phyloP scores from a whole-genome alignment of 305 asterid species.

The Ajuga reptans region DNA sequence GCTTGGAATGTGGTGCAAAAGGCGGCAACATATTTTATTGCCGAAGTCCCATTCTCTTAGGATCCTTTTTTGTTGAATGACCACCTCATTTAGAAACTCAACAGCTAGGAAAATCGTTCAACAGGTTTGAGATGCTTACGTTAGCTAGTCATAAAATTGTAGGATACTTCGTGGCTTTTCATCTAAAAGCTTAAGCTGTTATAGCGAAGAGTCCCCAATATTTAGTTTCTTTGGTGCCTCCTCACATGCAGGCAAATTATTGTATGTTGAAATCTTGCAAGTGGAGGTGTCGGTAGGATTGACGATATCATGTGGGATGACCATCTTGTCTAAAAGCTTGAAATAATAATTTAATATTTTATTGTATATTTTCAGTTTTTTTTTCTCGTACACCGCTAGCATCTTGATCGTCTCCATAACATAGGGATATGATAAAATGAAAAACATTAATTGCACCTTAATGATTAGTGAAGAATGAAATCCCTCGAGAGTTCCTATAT shows the following conservation, averaged over 20 bases:
- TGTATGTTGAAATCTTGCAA: not conserved
- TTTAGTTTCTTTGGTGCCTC: not conserved
- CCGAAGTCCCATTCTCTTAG: slow-evolving; percentile 4
- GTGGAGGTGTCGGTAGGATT: not conserved
- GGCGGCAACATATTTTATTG: not conserved
- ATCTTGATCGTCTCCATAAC: slow-evolving; percentile 1
- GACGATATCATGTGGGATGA: not conserved
- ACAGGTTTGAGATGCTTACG: not conserved
- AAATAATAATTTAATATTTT: not conserved
- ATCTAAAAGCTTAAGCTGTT: not conserved
- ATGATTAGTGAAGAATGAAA: slow-evolving; percentile 3
- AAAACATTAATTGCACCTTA: slow-evolving; percentile 3
- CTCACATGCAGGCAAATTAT: not conserved
- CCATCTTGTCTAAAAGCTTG: not conserved
- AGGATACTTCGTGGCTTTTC: not conserved
- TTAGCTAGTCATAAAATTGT: not conserved
- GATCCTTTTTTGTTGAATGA: not conserved
- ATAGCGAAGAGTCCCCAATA: not conserved
- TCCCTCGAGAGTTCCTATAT: slow-evolving; percentile 6
- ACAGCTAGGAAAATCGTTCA: not conserved
- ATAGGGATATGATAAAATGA: slow-evolving; percentile 1
- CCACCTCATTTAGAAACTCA: not conserved
- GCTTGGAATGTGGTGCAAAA: slow-evolving; percentile 9
- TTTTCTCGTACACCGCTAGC: not conserved
- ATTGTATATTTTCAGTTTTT: not conserved